Evolutionary conservation across 768 basidiomycete genomes (phyloP).

Genomic region (Mycena chlorophos): DNA sequence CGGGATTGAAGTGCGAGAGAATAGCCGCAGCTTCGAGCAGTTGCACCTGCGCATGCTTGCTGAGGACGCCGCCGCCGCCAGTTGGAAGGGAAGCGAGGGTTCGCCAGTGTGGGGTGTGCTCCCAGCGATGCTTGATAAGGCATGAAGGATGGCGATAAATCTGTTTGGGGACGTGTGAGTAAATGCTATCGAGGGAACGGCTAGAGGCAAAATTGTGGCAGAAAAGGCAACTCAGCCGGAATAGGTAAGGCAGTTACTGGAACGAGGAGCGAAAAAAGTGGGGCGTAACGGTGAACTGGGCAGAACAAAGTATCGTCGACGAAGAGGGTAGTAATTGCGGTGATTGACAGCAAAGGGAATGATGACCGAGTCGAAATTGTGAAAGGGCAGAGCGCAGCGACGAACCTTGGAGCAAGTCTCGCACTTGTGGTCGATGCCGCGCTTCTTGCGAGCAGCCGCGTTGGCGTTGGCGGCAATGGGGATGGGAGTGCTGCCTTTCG

Average conservation of each 20-base stretch:
- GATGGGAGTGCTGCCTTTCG: slow-evolving; percentile 35
- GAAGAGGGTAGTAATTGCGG: too few species aligned
- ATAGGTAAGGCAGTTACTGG: neutral
- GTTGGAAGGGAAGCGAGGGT: slow-evolving; percentile 30
- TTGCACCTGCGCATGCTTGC: slow-evolving; percentile 97
- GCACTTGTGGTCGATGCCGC: slow-evolving; percentile 85
- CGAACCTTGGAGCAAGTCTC: slow-evolving; percentile 92
- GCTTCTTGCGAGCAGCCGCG: slow-evolving; percentile 60
- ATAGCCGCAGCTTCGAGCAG: slow-evolving; percentile 97
- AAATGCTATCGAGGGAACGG: neutral
- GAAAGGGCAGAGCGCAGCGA: neutral
- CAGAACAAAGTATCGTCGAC: too few species aligned
- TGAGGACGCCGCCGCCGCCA: slow-evolving; percentile 55
- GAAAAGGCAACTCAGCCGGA: neutral
- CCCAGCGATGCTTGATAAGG: slow-evolving; percentile 97
- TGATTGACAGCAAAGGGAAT: slow-evolving; percentile 2
- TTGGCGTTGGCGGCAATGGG: slow-evolving; percentile 35
- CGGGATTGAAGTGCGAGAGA: slow-evolving; percentile 79
- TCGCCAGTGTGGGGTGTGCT: slow-evolving; percentile 95
- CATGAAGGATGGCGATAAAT: slow-evolving; percentile 92
- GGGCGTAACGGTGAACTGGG: neutral
- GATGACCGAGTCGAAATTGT: neutral
- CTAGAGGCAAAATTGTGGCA: neutral
- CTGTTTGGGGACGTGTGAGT: slow-evolving; percentile 36
- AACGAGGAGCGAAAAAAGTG: slow-evolving; percentile 9